Base-by-base conservation (phyloP, 345 rosid genomes). In the Nasturtium officinale region DNA sequence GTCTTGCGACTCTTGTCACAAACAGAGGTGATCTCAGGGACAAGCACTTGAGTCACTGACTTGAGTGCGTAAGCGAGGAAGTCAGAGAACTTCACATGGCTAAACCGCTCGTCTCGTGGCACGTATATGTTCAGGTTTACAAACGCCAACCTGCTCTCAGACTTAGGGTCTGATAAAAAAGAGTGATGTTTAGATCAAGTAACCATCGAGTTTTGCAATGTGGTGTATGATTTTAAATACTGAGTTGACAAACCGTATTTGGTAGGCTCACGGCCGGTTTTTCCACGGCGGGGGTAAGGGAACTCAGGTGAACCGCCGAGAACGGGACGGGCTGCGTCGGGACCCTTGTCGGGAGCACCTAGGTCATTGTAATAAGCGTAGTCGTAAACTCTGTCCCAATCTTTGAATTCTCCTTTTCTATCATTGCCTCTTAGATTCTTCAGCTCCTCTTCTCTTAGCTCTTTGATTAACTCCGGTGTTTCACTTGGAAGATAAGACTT, bases 331-430 rank as follows among this genome's bases (percentile, higher is more conserved):
- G 57, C 82, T 55, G 83, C 67, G 2, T 75, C 67, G 0, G 97
- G 97, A 73, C 55, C 82, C 52, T 82, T 65, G 2, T 75, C 67
- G 0, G 97, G 97, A 73, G 69, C 75, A 68, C 89, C 97, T 69
- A 94, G 78, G 79, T 91, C 97, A 42, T 91, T 94, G 86, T 91
- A 94, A 80, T 66, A 80, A 75, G 79, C 97, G 69, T 91, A 91
- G 71, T 88, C 99, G 57, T 94, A 94, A 17, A 89, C 93, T 82
- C 99, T 87, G 73, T 94, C 97, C 99, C 99, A 91, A 61, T 91
- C 96, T 63, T 79, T 84, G 40, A 89, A 83, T 80, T 78, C 82
- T 16, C 83, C 85, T 40, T 67, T 80, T 57, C 51, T 71, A 4
- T 87, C 90, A 61, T 86, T 71, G 57, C 96, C 97, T n/a, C 89